phyloP scores from a whole-genome alignment of 2,329 filamentous ascomycete species.

The Aspergillus fumigatus region DNA sequence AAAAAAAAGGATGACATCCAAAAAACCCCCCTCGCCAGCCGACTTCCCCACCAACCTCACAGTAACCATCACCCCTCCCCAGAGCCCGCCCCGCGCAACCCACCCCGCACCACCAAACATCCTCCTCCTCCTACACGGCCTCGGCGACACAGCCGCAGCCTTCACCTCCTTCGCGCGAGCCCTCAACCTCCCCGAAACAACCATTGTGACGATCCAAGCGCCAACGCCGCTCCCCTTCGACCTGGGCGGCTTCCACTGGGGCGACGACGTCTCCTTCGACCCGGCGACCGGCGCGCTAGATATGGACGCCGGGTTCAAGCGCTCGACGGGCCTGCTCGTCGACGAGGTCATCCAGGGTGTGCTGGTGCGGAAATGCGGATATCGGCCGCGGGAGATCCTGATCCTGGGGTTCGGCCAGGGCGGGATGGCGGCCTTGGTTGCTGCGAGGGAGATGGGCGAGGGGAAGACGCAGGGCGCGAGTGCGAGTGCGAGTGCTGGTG shows the following conservation, averaged over 20 bases:
- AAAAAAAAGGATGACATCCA: conserved; percentile 29
- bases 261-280: conserved; percentile 59
- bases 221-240: conserved; percentile 65
- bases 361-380: conserved; percentile 55
- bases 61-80: conserved; percentile 35
- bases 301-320: conserved; percentile 57
- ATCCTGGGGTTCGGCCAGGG: conserved; percentile 66
- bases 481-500: neutral
- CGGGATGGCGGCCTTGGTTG: conserved; percentile 57
- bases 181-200: conserved; percentile 70
- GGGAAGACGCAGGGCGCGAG: too few species aligned
- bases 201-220: conserved; percentile 69
- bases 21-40: conserved; percentile 35
- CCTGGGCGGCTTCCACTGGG: conserved; percentile 65
- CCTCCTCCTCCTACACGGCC: conserved; percentile 76
- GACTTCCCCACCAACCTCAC: conserved; percentile 46
- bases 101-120: conserved; percentile 59
- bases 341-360: conserved; percentile 49
- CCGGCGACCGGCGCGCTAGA: conserved; percentile 51
- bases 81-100: conserved; percentile 43
- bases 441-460: conserved; percentile 43
- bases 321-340: conserved; percentile 46
- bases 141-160: conserved; percentile 68
- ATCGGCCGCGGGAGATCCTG: conserved; percentile 56
- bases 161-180: conserved; percentile 66